Conservation (phyloP, 1,284 basidiomycete genomes). For the Chalciporus sp. region DNA sequence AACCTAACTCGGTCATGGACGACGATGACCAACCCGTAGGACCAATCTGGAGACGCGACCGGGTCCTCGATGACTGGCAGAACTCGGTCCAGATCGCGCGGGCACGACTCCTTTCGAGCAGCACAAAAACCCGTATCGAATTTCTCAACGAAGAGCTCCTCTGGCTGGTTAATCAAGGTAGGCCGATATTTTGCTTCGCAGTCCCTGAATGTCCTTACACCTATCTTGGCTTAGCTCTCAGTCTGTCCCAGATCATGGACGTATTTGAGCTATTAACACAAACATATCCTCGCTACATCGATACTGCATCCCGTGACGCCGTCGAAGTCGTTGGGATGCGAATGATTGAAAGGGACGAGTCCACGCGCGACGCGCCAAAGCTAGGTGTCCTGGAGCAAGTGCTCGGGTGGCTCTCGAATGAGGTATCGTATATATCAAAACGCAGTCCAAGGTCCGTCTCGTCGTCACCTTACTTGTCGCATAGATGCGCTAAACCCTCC, state of each 20-base stretch:
- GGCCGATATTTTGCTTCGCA: conserved; percentile 17
- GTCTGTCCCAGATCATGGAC: conserved; percentile 65
- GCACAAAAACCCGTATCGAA: conserved; percentile 53
- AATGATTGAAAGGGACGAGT: conserved; percentile 61
- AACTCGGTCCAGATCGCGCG: conserved; percentile 56
- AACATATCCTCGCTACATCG: conserved; percentile 78
- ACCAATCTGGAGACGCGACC: conserved; percentile 51
- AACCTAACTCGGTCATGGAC: conserved; percentile 13
- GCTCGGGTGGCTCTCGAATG: conserved; percentile 69
- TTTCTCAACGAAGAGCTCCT: conserved; percentile 67
- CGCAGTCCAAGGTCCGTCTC: conserved; percentile 50
- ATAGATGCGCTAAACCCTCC: conserved; percentile 3
- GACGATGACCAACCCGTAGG: conserved; percentile 19
- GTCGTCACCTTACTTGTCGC: conserved; percentile 7
- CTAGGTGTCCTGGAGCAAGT: conserved; percentile 68
- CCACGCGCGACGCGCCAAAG: conserved; percentile 40
- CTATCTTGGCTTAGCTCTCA: conserved; percentile 51
- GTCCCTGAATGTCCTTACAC: neutral
- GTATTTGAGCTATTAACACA: conserved; percentile 72
- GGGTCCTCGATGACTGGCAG: conserved; percentile 56
- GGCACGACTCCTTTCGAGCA: conserved; percentile 48
- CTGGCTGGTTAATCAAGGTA: conserved; percentile 62
- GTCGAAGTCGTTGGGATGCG: conserved; percentile 68
- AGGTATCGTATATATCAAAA: conserved; percentile 58
- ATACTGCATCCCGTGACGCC: conserved; percentile 68